Conservation (phyloP, 2,329 filamentous ascomycete genomes). For the Ceratocystis albifundus region DNA sequence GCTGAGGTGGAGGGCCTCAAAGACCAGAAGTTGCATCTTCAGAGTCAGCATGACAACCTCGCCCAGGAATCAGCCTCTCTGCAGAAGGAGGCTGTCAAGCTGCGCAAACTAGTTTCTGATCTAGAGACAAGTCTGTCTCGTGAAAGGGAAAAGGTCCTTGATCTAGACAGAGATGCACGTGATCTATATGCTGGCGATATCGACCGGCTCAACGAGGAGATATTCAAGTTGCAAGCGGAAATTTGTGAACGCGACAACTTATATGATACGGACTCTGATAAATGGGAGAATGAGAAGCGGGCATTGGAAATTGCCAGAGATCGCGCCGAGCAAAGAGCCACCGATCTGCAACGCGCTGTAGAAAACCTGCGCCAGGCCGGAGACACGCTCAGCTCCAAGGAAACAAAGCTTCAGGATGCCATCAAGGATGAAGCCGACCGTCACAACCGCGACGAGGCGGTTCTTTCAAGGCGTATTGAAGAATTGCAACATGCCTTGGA, state of each 20-base stretch:
- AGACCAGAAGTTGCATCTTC: conserved; percentile 58
- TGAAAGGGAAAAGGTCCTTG: conserved; percentile 46
- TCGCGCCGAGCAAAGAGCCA: conserved; percentile 55
- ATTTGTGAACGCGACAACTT: conserved; percentile 58
- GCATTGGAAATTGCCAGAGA: conserved; percentile 54
- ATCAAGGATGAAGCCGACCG: conserved; percentile 60
- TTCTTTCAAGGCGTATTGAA: conserved; percentile 61
- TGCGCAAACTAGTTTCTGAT: conserved; percentile 38
- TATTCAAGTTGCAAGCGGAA: conserved; percentile 51
- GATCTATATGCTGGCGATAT: conserved; percentile 37
- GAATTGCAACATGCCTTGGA: conserved; percentile 62
- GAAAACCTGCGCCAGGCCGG: conserved; percentile 58
- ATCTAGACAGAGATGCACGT: conserved; percentile 49
- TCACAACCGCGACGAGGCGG: conserved; percentile 58
- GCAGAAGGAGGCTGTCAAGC: conserved; percentile 48
- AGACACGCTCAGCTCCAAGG: conserved; percentile 55
- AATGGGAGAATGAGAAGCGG: conserved; percentile 57
- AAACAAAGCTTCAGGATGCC: conserved; percentile 54
- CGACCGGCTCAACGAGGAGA: conserved; percentile 45
- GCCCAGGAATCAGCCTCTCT: conserved; percentile 54
- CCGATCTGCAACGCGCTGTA: conserved; percentile 57
- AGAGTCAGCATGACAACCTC: conserved; percentile 56
- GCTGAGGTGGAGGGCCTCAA: conserved; percentile 47
- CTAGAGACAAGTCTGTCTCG: conserved; percentile 40
- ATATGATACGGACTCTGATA: conserved; percentile 59